Evolutionary conservation across 1,284 basidiomycete genomes (phyloP), one percentile per base, ranked within the genome.

Genomic region (Meripilus lineatus): DNA sequence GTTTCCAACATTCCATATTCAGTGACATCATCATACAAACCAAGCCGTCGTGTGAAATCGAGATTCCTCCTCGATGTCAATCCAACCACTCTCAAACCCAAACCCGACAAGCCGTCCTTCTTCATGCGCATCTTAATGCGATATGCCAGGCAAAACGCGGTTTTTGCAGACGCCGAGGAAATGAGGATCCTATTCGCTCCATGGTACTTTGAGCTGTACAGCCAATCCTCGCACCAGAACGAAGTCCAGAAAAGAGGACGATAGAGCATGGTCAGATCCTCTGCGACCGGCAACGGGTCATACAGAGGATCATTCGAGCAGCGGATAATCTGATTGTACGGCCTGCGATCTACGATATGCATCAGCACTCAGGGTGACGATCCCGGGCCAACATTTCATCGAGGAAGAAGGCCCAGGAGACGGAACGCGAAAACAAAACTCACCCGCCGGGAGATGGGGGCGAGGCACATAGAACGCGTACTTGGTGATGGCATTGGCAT

Each of bases 201-300:
- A 30, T 63, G 67, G 55, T 81, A 82, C 13, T 54, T 48, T 3
- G 71, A 66, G 2, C 65, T 60, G 44, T 70, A 60, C 2, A 84
- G 56, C 78, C 79, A 83, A 53, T 84, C 82, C 54, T 83, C 79
- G 50, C 71, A 79, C 81, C 80, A 83, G 52, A 72, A 83, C 2
- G 81, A 70, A 0, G 80, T 83, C 81, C 80, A 83, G 58, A 81
- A 82, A 5, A 83, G 63, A 0, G 81, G 80, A 0, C 79, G 72
- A 49, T 79, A 84, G 14, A 84, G 68, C 80, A 83, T 82, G 0
- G 71, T 74, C 26, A 80, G 61, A 52, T 81, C 80, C 55, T 84
- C 81, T 1, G 61, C 58, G 2, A 53, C 47, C 0, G 70, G 63
- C 1, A 67, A 66, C 0, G 72, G 59, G 15, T 67, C 64, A 47